Evolutionary conservation across 75 land plant genomes (phyloP), one percentile per base, ranked within the genome.

Genomic region (Pinus albicaulis): DNA sequence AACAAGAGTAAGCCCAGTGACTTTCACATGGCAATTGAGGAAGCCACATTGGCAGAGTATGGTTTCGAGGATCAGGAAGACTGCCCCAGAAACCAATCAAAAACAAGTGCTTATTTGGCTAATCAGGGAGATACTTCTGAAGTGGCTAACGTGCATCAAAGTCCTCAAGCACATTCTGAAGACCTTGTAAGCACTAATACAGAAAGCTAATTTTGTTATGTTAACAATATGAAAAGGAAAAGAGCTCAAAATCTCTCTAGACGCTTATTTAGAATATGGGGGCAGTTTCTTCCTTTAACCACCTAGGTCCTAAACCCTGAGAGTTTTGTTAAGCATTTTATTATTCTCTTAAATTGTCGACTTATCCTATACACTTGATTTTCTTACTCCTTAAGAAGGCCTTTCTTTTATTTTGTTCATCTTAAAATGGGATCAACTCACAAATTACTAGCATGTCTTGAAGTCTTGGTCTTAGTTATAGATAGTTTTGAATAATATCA

Each of bases 11-110:
- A 85, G 64, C 87, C 86, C 2, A 83, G 83, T 77, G 96, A 91
- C 79, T 95, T 98, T 74, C 81, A 72, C 61, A 58, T 79, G 78
- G 98, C 99, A 22, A 84, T 92, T 56, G 87, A 88, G 72, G 99
- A 98, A 76, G 99, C 99, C 17, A 78, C 86, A 60, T 60, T 95
- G 72, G 95, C 92, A 72, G 98, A 92, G 59, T 64, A 82, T 62
- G 93, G 92, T 56, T 91, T 89, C 58, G 80, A 77, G 38, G 83
- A 78, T 4, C 69, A 53, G 12, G 73, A 71, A 23, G 14, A 71
- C 56, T 23, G 73, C 55, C 24, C 44, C 70, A 36, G 70, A 66
- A 66, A 8, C 5, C 44, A 66, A 66, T 36, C 20, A 36, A 31
- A 28, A 16, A n/a, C 38, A 34, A 6, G 38, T 25, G n/a, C 38